A percentile compares a stretch with the other conserved stretches of the same genome.
phyloP scores from a whole-genome alignment of 208 protist species.

The Leishmania aethiopica region DNA sequence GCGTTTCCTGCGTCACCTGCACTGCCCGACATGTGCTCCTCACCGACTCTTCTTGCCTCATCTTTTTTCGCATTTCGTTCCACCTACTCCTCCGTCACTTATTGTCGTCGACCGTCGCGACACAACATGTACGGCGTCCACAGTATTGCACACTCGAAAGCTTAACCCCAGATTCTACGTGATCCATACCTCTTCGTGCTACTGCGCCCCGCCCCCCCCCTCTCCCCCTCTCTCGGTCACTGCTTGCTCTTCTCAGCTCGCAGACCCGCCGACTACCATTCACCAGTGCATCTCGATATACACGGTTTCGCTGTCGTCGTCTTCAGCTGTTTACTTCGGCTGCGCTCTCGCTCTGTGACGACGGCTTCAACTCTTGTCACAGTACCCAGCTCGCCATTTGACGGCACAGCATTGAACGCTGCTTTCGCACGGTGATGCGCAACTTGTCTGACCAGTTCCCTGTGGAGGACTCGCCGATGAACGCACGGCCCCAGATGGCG shows the following conservation, averaged over 20 bases:
- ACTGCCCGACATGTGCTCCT: not conserved
- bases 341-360: too few relatives aligned
- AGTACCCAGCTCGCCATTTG: too few relatives aligned
- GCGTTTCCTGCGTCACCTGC: not conserved
- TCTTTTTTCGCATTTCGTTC: not conserved
- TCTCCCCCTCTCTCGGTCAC: not conserved
- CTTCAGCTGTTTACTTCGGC: too few relatives aligned
- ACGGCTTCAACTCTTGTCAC: too few relatives aligned
- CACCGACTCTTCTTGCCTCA: not conserved
- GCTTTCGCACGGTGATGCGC: too few relatives aligned
- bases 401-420: too few relatives aligned
- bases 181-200: not conserved
- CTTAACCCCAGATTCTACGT: not conserved
- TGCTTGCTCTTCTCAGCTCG: not conserved
- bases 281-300: too few relatives aligned
- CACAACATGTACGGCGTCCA: not conserved
- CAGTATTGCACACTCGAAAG: not conserved
- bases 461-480: too few relatives aligned
- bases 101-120: not conserved
- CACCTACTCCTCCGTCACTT: not conserved
- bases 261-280: not conserved
- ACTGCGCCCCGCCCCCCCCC: not conserved
- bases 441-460: too few relatives aligned
- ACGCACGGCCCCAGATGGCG: too few relatives aligned
- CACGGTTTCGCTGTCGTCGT: too few relatives aligned